Evolutionary conservation across 1,284 basidiomycete species (phyloP), one percentile per base, ranked within the genome.

Genomic region (Apiotrichum gracile): DNA sequence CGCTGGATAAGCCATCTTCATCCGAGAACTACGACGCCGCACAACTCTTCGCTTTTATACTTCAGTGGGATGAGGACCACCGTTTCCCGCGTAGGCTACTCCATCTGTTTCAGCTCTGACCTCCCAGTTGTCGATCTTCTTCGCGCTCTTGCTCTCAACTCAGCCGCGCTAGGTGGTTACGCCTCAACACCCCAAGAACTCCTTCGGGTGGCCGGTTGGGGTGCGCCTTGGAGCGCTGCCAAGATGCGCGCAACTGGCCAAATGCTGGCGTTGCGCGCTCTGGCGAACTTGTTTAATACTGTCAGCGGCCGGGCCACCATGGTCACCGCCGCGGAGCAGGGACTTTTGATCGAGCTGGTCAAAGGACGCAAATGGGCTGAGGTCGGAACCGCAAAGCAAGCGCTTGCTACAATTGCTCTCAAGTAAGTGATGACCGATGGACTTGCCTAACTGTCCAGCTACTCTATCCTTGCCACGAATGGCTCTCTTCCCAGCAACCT

Each of bases 161-260:
- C 81, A 40, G 81, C 84, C 0, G 34, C 58, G 0, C 61, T 75
- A 4, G 76, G 79, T 7, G 75, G 79, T 1, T 80, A 81, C 51
- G 69, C 78, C 5, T 72, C 78, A 8, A 66, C 80, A 14, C 65
- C 81, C 14, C 75, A 80, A 10, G 77, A 81, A 7, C 72, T 92
- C 16, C 82, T 91, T 66, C 78, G 77, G 49, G 85, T 84, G 3
- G 83, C 85, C 1, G 83, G 85, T 40, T 92, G 87, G 86, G 72
- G 62, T 68, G 46, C 68, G 68, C 60, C 70, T 19, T 81, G 82
- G 46, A 81, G 82, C 76, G 69, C 77, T 13, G 70, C 74, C 5
- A 94, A 92, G 74, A 71, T 81, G 2, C 78, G 85, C 46, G 89
- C 93, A 65, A 93, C 87, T 12, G 97, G 96, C 68, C 80, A 86